Base-by-base conservation (phyloP, 768 basidiomycete genomes). In the Lactarius psammicola region DNA sequence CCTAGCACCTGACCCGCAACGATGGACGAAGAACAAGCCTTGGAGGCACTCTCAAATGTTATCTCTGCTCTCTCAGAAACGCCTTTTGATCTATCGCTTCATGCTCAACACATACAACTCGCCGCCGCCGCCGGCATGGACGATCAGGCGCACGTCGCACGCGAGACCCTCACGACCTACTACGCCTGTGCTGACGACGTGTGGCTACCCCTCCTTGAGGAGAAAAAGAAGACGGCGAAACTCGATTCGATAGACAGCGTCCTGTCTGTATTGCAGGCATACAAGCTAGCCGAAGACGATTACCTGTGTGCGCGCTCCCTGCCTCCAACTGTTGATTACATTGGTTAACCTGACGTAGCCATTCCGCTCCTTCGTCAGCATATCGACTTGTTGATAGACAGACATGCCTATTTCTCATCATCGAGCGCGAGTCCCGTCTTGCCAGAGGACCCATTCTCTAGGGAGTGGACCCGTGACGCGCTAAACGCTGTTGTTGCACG, bases 321-420 rank as follows among this genome's bases (percentile, higher is more conserved):
- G 54, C 58, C 55, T 44, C 40, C 15, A 38, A 63, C 30, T 63
- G 58, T 34, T 30, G 69, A 36, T 56, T 70, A 34, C 59, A 26
- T 73, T 62, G 73, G 58, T 65, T 57, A 63, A 59, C 64, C 69
- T 62, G 36, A 23, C 30, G 60, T 74, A 94, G 92, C 91, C n/a
- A 87, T 94, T 40, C 83, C 88, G 1, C 76, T 94, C 56, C 80
- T 94, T 55, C 80, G 83, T 72, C 84, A 80, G 66, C 92, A 94
- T 75, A 71, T 89, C 42, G 78, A 87, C 38, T 87, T 92, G 66
- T 72, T 91, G 33, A 71, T 76, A 51, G 80, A 79, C 40, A 74
- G 76, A 28, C 75, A 80, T 62, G 73, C 77, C 20, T 72, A 77
- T 68, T 75, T 79, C 64, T 56, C 70, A n/a, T 59, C 73, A 18